A percentile compares a stretch with the other conserved stretches of the same genome.
Conservation (phyloP, 257 asterid species). For the Ocimum tenuiflorum region DNA sequence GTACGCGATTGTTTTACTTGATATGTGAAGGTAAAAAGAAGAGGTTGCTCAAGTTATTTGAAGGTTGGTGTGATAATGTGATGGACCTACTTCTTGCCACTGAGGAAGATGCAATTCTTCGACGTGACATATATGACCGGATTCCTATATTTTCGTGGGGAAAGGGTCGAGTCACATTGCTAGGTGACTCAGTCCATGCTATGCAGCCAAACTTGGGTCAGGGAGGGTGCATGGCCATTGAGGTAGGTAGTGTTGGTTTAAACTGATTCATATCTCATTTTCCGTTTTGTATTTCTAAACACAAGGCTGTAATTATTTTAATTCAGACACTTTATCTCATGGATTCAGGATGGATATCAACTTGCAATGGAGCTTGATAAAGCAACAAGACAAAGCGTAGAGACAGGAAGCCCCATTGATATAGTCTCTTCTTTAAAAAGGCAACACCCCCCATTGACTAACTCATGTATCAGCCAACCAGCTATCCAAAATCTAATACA, state of each 20-base stretch:
- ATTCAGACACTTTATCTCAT: neutral
- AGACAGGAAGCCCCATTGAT: constrained; percentile 49
- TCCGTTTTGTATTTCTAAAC: neutral
- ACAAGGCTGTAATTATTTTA: neutral
- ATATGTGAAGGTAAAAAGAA: constrained; percentile 58
- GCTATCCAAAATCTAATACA: neutral
- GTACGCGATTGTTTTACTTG: too few relatives aligned
- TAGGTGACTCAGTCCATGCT: constrained; percentile 96
- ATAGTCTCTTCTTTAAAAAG: constrained; percentile 55
- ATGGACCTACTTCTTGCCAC: constrained; percentile 71
- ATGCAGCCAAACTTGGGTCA: constrained; percentile 99
- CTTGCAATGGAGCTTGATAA: constrained; percentile 81
- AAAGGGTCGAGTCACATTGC: constrained; percentile 85
- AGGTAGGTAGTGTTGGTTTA: constrained; percentile 61
- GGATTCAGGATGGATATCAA: constrained; percentile 76
- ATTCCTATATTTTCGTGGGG: constrained; percentile 76
- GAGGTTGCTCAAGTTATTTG: constrained; percentile 72
- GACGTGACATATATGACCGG: constrained; percentile 91
- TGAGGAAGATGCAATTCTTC: constrained; percentile 80
- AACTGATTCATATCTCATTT: neutral
- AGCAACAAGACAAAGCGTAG: constrained; percentile 41
- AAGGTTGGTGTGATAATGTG: constrained; percentile 93
- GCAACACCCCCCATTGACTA: constrained; percentile 17
- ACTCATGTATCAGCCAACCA: too few relatives aligned
- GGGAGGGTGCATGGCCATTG: constrained; percentile 99